Evolutionary conservation across 345 rosid genomes (phyloP).

Genomic region (Mallotus nudiflorus): DNA sequence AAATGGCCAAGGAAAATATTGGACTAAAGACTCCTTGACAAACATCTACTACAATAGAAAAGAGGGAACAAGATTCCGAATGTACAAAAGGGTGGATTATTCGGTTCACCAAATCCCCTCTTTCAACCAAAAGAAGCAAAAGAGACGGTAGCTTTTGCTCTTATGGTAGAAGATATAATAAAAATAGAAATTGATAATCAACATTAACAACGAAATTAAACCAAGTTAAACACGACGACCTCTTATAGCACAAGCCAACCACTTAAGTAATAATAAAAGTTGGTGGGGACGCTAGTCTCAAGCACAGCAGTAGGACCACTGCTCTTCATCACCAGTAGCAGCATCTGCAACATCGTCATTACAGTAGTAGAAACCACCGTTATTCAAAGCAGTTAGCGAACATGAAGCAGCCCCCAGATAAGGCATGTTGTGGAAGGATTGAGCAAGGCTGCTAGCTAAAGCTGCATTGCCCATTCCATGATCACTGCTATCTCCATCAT

Average conservation of each 20-base stretch:
- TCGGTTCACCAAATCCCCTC: constrained; percentile 36
- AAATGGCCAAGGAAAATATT: neutral
- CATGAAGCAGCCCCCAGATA: constrained; percentile 66
- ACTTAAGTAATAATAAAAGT: neutral
- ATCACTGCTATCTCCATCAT: constrained; percentile 27
- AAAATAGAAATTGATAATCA: constrained; percentile 4
- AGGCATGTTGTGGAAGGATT: constrained; percentile 85
- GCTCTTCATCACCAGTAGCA: constrained; percentile 53
- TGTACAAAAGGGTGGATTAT: constrained; percentile 31
- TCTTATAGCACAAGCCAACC: constrained; percentile 20
- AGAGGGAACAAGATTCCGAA: constrained; percentile 42
- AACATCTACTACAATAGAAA: constrained; percentile 17
- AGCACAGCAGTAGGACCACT: constrained; percentile 72
- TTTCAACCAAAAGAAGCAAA: constrained; percentile 26
- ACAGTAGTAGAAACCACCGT: constrained; percentile 61
- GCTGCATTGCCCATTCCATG: constrained; percentile 37
- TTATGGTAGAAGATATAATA: neutral
- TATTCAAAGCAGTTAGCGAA: constrained; percentile 60
- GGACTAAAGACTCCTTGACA: constrained; percentile 17
- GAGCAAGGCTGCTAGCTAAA: constrained; percentile 60
- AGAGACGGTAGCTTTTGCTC: constrained; percentile 30
- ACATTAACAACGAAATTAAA: constrained; percentile 3
- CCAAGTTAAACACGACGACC: constrained; percentile 23
- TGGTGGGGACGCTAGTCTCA: constrained; percentile 26
- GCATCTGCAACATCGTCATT: constrained; percentile 45